Conservation (phyloP, 1,284 basidiomycete genomes). For the Fomitiporia mediterranea region DNA sequence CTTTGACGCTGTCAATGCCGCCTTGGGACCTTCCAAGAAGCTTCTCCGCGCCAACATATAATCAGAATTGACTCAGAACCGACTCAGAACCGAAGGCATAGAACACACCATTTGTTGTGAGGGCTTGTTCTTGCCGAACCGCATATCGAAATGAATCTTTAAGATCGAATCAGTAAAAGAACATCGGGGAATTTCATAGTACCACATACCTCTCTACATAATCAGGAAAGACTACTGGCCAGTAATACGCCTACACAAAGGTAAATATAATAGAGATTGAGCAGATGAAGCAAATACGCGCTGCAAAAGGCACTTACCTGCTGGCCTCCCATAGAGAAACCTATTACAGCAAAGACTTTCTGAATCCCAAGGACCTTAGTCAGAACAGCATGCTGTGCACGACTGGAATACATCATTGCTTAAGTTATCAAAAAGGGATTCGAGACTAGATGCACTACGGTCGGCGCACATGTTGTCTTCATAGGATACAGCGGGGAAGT, state of each 20-base stretch:
- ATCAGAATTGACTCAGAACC: background rate
- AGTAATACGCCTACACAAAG: conserved; percentile 53
- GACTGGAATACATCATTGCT: conserved; percentile 10
- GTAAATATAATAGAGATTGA: no score
- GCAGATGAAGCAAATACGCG: background rate
- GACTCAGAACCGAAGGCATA: background rate
- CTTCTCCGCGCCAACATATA: conserved; percentile 27
- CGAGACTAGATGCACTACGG: background rate
- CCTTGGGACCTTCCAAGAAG: conserved; percentile 57
- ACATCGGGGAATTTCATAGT: conserved; percentile 11
- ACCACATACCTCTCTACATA: conserved; percentile 43
- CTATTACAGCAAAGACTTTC: conserved; percentile 28
- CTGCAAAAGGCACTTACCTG: conserved; percentile 23
- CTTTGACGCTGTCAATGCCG: conserved; percentile 49
- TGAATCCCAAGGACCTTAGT: conserved; percentile 27
- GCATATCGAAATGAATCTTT: conserved; percentile 48
- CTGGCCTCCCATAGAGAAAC: conserved; percentile 33
- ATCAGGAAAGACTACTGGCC: conserved; percentile 57
- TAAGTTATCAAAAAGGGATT: no score
- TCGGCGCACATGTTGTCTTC: conserved; percentile 28
- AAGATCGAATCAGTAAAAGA: conserved; percentile 6
- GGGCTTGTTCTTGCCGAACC: conserved; percentile 58
- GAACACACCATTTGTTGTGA: conserved; percentile 52
- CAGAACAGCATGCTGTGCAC: conserved; percentile 29
- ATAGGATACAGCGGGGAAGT: conserved; percentile 31